Conservation (phyloP, 768 basidiomycete species). For the Pleurotus pulmonarius region DNA sequence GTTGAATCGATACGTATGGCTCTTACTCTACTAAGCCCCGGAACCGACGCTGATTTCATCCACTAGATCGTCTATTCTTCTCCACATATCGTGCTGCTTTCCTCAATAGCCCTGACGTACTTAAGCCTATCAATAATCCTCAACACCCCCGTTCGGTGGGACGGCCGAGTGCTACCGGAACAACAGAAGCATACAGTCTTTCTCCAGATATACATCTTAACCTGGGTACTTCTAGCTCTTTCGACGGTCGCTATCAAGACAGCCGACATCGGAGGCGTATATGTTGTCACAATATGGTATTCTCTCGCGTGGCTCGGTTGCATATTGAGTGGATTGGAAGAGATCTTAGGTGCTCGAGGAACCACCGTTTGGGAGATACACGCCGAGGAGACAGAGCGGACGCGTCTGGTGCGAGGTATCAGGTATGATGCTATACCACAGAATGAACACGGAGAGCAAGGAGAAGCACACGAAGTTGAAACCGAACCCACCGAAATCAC, state of each 20-base stretch:
- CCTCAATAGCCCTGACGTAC: slow-evolving; percentile 41
- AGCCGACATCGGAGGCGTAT: slow-evolving; percentile 46
- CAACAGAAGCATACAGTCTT: slow-evolving; percentile 46
- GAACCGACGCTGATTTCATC: slow-evolving; percentile 1
- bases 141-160: slow-evolving; percentile 25
- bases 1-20: slow-evolving; percentile 64
- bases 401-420: slow-evolving; percentile 13
- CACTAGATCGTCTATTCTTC: slow-evolving; percentile 58
- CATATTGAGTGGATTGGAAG: slow-evolving; percentile 33
- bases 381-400: slow-evolving; percentile 3
- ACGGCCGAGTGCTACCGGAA: slow-evolving; percentile 24
- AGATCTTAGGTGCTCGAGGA: slow-evolving; percentile 12
- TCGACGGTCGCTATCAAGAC: slow-evolving; percentile 42
- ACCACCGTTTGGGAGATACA: slow-evolving; percentile 7
- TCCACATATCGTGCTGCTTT: slow-evolving; percentile 44
- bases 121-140: slow-evolving; percentile 35
- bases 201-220: slow-evolving; percentile 49
- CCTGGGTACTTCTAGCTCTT: slow-evolving; percentile 52
- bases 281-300: slow-evolving; percentile 56
- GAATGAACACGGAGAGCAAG: slow-evolving; percentile 14
- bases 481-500: slow-evolving; percentile 52
- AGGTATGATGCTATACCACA: slow-evolving; percentile 23
- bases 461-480: slow-evolving; percentile 19
- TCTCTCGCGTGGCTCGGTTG: slow-evolving; percentile 41
- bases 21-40: neutral